phyloP scores from a whole-genome alignment of 148 eudicot genomes.

The Rhododendron ovatum region DNA sequence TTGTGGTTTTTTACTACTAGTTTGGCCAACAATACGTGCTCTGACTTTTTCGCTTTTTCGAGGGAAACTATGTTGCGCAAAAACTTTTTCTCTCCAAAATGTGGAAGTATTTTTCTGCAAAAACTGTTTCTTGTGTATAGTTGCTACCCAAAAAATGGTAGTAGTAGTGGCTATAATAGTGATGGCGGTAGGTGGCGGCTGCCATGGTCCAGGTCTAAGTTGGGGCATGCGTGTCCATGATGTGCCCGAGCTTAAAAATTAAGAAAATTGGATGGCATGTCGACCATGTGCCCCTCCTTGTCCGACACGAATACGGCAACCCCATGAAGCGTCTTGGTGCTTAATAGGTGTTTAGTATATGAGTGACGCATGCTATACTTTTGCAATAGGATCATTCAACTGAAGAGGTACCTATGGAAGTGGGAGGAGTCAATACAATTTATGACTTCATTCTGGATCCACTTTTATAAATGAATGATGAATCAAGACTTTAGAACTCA shows the following conservation, averaged over 20 bases:
- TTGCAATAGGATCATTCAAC: background rate
- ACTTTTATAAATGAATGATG: background rate
- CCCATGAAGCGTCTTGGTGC: background rate
- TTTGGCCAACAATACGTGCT: background rate
- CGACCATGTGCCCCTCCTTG: background rate
- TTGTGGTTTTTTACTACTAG: background rate
- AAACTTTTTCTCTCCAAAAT: background rate
- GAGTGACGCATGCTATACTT: background rate
- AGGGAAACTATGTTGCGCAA: background rate
- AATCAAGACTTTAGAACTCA: background rate
- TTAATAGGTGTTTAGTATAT: background rate
- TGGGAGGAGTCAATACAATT: background rate
- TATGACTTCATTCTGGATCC: background rate
- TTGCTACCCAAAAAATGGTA: background rate
- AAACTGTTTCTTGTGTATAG: background rate
- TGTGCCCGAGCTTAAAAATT: background rate
- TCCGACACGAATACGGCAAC: background rate
- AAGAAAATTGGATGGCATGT: background rate
- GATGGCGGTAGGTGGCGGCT: background rate
- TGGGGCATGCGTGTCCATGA: background rate
- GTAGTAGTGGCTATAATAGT: background rate
- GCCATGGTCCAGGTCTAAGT: background rate
- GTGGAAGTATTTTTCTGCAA: background rate
- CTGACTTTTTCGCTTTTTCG: background rate
- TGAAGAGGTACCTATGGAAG: background rate